phyloP scores from a whole-genome alignment of 2,329 filamentous ascomycete species.

The Fusarium torreyae region DNA sequence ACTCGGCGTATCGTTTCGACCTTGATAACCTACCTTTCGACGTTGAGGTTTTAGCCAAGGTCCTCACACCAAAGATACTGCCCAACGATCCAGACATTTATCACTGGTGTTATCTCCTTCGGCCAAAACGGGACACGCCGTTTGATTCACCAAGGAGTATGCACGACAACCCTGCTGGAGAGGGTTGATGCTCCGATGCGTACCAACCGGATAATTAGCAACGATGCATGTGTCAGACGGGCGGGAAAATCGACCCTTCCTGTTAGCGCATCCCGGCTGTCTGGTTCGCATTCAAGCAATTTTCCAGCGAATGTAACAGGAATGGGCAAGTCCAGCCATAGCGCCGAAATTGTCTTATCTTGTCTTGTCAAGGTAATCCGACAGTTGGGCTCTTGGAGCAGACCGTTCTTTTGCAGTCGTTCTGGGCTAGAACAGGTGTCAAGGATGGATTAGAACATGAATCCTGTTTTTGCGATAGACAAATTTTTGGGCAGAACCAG shows the following conservation, averaged over 20 bases:
- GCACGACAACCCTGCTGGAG: slow-evolving; percentile 19
- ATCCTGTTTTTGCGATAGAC: not conserved
- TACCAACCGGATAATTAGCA: slow-evolving; percentile 1
- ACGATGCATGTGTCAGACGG: slow-evolving; percentile 1
- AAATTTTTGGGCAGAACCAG: not conserved
- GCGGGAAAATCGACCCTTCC: slow-evolving; percentile 8
- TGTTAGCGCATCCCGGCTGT: slow-evolving; percentile 5
- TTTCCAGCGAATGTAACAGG: not conserved
- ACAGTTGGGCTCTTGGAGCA: not conserved
- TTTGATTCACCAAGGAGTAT: slow-evolving; percentile 14
- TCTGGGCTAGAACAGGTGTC: not conserved
- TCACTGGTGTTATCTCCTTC: slow-evolving; percentile 62
- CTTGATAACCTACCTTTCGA: slow-evolving; percentile 58
- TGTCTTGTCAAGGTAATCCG: not conserved
- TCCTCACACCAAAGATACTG: slow-evolving; percentile 59
- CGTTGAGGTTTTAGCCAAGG: slow-evolving; percentile 59
- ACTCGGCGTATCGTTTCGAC: slow-evolving; percentile 60
- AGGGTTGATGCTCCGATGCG: slow-evolving; percentile 15
- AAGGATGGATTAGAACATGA: not conserved
- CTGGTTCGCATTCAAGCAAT: slow-evolving; percentile 10
- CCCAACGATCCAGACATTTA: slow-evolving; percentile 63
- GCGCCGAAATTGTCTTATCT: not conserved
- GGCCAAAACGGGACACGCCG: slow-evolving; percentile 47
- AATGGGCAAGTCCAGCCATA: slow-evolving; percentile 1
- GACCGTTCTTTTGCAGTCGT: not conserved